A percentile compares a stretch with the other conserved stretches of the same genome.
Conservation (phyloP, 2,329 filamentous ascomycete genomes). For the Aspergillus awamori region DNA sequence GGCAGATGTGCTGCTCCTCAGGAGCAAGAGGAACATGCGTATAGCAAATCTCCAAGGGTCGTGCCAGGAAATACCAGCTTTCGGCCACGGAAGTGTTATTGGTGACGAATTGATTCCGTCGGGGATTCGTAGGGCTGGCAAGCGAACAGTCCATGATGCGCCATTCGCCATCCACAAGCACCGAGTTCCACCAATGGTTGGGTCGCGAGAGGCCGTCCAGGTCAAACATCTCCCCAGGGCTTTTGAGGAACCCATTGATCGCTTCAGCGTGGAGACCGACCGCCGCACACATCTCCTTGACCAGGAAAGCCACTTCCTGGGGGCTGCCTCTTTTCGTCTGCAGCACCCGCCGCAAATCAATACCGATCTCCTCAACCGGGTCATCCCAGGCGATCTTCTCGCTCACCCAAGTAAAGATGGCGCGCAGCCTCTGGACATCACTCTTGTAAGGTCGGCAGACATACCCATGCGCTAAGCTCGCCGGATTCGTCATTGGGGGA, state of each 20-base stretch:
- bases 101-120: slow-evolving; percentile 74
- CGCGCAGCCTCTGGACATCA: slow-evolving; percentile 87
- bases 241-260: slow-evolving; percentile 86
- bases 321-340: slow-evolving; percentile 81
- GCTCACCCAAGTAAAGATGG: slow-evolving; percentile 97
- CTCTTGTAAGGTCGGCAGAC: slow-evolving; percentile 92
- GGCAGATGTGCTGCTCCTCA: slow-evolving; percentile 89
- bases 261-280: slow-evolving; percentile 87
- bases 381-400: slow-evolving; percentile 96
- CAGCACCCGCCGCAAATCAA: slow-evolving; percentile 82
- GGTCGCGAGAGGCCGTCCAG: slow-evolving; percentile 78
- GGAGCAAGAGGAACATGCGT: slow-evolving; percentile 90
- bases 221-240: slow-evolving; percentile 80
- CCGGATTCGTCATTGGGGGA: slow-evolving; percentile 78
- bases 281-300: slow-evolving; percentile 90
- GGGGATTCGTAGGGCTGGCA: slow-evolving; percentile 86
- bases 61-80: slow-evolving; percentile 88
- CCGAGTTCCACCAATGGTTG: slow-evolving; percentile 98
- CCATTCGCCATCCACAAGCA: slow-evolving; percentile 93
- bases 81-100: slow-evolving; percentile 72
- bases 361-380: slow-evolving; percentile 75
- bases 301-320: slow-evolving; percentile 84
- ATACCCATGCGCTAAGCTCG: slow-evolving; percentile 83
- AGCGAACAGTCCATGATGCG: slow-evolving; percentile 93
- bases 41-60: slow-evolving; percentile 89